Conservation (phyloP, 768 basidiomycete genomes). For the Clitopilus passeckerianus region DNA sequence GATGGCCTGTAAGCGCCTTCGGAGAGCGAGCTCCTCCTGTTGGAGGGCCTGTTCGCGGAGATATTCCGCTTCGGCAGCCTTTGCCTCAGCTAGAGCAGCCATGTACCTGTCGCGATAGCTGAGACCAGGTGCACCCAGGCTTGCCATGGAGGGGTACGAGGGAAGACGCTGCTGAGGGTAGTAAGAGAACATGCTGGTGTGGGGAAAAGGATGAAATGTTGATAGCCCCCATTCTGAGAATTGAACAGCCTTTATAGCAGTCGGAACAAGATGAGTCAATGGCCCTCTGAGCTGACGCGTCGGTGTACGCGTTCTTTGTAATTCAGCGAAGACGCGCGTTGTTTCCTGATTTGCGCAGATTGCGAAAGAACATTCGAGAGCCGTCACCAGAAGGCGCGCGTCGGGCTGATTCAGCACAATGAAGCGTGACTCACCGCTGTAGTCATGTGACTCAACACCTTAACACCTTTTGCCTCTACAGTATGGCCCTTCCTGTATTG, state of each 20-base stretch:
- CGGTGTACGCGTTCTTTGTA: conserved; percentile 13
- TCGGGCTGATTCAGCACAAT: not conserved
- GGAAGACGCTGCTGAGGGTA: conserved; percentile 5
- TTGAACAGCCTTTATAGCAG: conserved; percentile 14
- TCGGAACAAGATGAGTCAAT: not conserved
- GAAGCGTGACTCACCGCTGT: not conserved
- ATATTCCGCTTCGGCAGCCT: conserved; percentile 31
- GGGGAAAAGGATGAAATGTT: not conserved
- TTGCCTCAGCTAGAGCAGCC: conserved; percentile 28
- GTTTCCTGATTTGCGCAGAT: not conserved
- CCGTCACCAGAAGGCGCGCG: not conserved
- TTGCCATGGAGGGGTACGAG: not conserved
- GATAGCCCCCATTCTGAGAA: not conserved
- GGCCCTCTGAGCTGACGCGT: conserved; percentile 11
- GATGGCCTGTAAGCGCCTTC: conserved; percentile 17
- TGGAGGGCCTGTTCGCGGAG: conserved; percentile 25
- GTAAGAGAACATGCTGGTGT: conserved; percentile 8
- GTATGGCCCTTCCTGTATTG: not conserved
- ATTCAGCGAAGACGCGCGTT: conserved; percentile 1
- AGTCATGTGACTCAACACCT: not conserved
- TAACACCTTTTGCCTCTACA: too few species aligned
- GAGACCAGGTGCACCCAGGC: conserved; percentile 6
- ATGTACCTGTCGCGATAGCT: conserved; percentile 29
- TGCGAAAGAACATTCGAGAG: conserved; percentile 10
- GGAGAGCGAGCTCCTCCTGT: conserved; percentile 25